phyloP scores from a whole-genome alignment of 1,139 yeast genomes.

The Taiozyma sp. region DNA sequence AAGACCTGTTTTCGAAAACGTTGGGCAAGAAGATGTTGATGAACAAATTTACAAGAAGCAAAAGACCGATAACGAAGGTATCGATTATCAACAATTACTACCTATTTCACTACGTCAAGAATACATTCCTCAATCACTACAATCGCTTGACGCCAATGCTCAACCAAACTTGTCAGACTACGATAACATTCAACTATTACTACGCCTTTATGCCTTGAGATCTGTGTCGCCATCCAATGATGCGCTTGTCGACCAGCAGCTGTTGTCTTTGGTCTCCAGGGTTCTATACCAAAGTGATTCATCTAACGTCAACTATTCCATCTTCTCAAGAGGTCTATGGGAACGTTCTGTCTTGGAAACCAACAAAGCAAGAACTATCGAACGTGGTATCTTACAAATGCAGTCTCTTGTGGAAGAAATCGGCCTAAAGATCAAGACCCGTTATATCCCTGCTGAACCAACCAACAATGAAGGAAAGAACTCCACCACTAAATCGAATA shows the following conservation, averaged over 20 bases:
- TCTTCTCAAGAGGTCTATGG: constrained; percentile 86
- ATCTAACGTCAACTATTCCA: constrained; percentile 60
- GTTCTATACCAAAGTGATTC: constrained; percentile 46
- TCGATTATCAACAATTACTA: constrained; percentile 37
- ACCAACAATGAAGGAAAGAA: constrained; percentile 33
- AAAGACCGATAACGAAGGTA: constrained; percentile 28
- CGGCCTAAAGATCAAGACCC: constrained; percentile 62
- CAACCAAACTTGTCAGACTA: constrained; percentile 72
- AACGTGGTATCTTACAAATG: constrained; percentile 91
- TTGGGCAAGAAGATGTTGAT: constrained; percentile 44
- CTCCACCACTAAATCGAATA: constrained; percentile 30
- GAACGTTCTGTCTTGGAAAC: constrained; percentile 84
- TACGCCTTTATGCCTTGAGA: constrained; percentile 59
- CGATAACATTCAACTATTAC: constrained; percentile 68
- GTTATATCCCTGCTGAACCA: constrained; percentile 46
- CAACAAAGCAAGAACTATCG: constrained; percentile 77
- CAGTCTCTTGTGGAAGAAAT: constrained; percentile 88
- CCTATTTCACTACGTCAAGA: constrained; percentile 61
- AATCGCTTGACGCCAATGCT: constrained; percentile 67
- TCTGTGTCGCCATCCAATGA: constrained; percentile 72
- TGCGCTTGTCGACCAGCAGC: constrained; percentile 75
- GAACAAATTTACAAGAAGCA: constrained; percentile 33
- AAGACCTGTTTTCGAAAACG: constrained; percentile 59
- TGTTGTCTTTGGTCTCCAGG: constrained; percentile 69
- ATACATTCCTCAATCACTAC: constrained; percentile 56